Evolutionary conservation across 495 filamentous ascomycete species (phyloP).

Genomic region (Aspergillus cristatus): DNA sequence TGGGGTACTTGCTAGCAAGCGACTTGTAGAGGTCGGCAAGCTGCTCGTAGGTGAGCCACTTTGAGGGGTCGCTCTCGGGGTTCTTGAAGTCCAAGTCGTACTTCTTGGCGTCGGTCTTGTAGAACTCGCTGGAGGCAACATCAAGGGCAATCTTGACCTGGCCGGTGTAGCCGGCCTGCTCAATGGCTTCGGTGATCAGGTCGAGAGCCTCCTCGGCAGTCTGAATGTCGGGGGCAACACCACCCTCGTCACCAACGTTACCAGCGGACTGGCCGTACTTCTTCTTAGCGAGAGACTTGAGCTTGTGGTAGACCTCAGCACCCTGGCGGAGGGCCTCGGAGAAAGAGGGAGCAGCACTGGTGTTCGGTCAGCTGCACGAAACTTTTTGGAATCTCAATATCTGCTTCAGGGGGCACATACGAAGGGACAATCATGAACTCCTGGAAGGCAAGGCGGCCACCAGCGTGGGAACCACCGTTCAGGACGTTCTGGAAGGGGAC

Average conservation of each 20-base stretch:
- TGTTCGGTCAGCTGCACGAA: conserved; percentile 13
- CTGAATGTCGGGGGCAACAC: conserved; percentile 99
- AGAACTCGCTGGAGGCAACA: conserved; percentile 98
- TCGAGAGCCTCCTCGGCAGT: conserved; percentile 92
- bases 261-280: conserved; percentile 98
- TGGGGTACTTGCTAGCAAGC: conserved; percentile 90
- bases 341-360: conserved; percentile 67
- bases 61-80: conserved; percentile 66
- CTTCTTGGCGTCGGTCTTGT: conserved; percentile 94
- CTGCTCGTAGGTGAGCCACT: conserved; percentile 99
- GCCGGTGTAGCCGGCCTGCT: conserved; percentile 89
- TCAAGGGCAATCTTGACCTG: conserved; percentile 98
- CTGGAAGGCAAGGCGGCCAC: conserved; percentile 98
- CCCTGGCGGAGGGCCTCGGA: conserved; percentile 93
- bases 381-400: no score
- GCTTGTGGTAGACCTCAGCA: conserved; percentile 93
- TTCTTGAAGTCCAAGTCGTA: conserved; percentile 99
- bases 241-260: conserved; percentile 98
- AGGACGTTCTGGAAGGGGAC: conserved; percentile 99
- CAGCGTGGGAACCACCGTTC: conserved; percentile 98
- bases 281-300: conserved; percentile 98
- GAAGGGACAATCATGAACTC: conserved; percentile 99
- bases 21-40: conserved; percentile 88
- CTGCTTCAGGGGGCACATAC: conserved; percentile 33
- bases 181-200: conserved; percentile 90